Evolutionary conservation across 306 rosid species (phyloP).

Genomic region (Lablab purpureus): DNA sequence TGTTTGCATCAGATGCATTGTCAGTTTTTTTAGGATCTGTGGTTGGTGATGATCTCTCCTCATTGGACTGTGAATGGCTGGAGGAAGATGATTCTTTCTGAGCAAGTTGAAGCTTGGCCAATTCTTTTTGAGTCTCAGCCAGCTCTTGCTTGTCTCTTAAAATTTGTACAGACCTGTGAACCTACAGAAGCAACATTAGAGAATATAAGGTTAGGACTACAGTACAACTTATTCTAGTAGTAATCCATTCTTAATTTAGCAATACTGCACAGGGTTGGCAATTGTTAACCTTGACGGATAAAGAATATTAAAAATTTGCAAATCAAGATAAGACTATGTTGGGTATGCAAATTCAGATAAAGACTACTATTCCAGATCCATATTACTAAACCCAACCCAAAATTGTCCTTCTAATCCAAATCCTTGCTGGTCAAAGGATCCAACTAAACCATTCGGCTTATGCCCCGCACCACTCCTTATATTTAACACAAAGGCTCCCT

Average conservation of each 20-base stretch:
- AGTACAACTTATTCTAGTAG: slow-evolving; percentile 1
- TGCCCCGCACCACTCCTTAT: neutral
- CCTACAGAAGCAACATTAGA: slow-evolving; percentile 59
- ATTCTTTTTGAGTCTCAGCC: slow-evolving; percentile 91
- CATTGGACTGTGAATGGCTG: slow-evolving; percentile 74
- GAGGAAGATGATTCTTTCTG: slow-evolving; percentile 87
- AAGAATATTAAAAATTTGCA: neutral
- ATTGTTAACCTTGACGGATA: neutral
- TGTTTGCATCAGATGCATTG: slow-evolving; percentile 65
- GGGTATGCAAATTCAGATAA: slow-evolving; percentile 41
- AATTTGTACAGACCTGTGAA: slow-evolving; percentile 96
- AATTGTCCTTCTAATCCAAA: neutral
- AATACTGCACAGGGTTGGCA: slow-evolving; percentile 20
- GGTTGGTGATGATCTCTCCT: slow-evolving; percentile 74
- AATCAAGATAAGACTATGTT: neutral
- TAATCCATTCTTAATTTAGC: slow-evolving; percentile 8
- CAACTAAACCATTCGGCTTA: neutral
- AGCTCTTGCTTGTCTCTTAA: slow-evolving; percentile 97
- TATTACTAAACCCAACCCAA: neutral
- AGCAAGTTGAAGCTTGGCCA: slow-evolving; percentile 91
- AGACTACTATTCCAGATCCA: neutral
- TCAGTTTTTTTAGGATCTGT: slow-evolving; percentile 71
- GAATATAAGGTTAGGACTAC: slow-evolving; percentile 28
- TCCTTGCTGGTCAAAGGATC: neutral
- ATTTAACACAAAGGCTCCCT: neutral